Evolutionary conservation across 1,139 yeast species (phyloP), one percentile per base, ranked within the genome.

Genomic region (Candida glucosophila): DNA sequence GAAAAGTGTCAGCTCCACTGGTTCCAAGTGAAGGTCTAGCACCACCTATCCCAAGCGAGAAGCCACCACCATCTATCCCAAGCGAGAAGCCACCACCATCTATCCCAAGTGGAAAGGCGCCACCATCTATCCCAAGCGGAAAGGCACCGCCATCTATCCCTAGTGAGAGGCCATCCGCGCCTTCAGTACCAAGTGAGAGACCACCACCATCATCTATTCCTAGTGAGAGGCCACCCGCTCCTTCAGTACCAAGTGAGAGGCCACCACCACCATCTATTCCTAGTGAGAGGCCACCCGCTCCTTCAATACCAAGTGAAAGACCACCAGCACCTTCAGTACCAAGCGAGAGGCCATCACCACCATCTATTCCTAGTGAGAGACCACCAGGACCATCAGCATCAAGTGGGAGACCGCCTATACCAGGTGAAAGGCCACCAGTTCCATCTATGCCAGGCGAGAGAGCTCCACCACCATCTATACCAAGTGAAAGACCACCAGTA

Each of bases 211-310:
- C 14, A 5, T 14, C 10, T 11, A 14, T n/a, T 20, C 22, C 13
- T 6, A n/a, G 10, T n/a, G 21, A n/a, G 7, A 12, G n/a, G 11
- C 7, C n/a, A n/a, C 7, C 7, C n/a, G 11, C 10, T 6, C 22
- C 22, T 20, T 14, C 9, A 11, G n/a, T 12, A 9, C 35, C 47
- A n/a, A 5, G 7, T 15, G 22, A 7, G 15, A 7, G 29, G 5
- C 34, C 41, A 18, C 31, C 36, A 9, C 28, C 34, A 5, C 26
- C 34, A 4, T 19, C 27, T 3, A 27, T 22, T n/a, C 37, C 40
- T 10, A 34, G 8, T 16, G n/a, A n/a, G n/a, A n/a, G 8, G n/a
- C 18, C 18, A 16, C 8, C 40, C 5, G 39, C 29, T 29, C 41
- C 48, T 18, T 33, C n/a, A n/a, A n/a, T n/a, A n/a, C n/a, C n/a